A percentile compares a stretch with the other conserved stretches of the same genome.
Evolutionary conservation across 1,139 yeast genomes (phyloP).

Genomic region (Scheffersomyces parashehatae): DNA sequence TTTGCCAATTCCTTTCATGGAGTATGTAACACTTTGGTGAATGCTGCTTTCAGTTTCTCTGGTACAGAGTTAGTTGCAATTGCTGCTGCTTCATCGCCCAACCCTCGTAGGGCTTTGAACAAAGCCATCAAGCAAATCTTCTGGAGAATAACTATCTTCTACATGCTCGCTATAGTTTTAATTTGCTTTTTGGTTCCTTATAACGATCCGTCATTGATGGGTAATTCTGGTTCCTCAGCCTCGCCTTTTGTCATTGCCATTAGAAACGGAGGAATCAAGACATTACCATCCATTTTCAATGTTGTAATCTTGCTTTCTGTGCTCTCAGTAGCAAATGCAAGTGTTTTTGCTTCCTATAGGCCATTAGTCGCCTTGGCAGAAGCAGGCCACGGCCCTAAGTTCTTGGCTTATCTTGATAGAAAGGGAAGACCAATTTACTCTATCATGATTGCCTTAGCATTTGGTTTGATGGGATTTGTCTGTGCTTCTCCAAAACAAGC

Average conservation of each 20-base stretch:
- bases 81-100: constrained; percentile 22
- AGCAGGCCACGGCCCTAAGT: constrained; percentile 34
- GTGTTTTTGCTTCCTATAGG: constrained; percentile 34
- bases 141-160: constrained; percentile 23
- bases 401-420: constrained; percentile 28
- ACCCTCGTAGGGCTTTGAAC: constrained; percentile 22
- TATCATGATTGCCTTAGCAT: constrained; percentile 21
- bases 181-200: constrained; percentile 22
- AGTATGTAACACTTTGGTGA: constrained; percentile 19
- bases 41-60: constrained; percentile 25
- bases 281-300: constrained; percentile 34
- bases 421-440: constrained; percentile 33
- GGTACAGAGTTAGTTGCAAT: constrained; percentile 27
- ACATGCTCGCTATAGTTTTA: constrained; percentile 21
- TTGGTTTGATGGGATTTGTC: constrained; percentile 13
- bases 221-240: constrained; percentile 26
- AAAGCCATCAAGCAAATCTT: constrained; percentile 25
- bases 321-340: constrained; percentile 34
- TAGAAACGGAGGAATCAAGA: constrained; percentile 30
- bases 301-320: constrained; percentile 33
- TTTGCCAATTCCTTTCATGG: constrained; percentile 24
- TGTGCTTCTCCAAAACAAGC: constrained; percentile 12
- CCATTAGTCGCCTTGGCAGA: constrained; percentile 34
- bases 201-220: constrained; percentile 14
- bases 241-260: constrained; percentile 16